Evolutionary conservation across 108 stramenopile genomes (phyloP), one percentile per base, ranked within the genome.

Genomic region (Cyclotella cryptica): DNA sequence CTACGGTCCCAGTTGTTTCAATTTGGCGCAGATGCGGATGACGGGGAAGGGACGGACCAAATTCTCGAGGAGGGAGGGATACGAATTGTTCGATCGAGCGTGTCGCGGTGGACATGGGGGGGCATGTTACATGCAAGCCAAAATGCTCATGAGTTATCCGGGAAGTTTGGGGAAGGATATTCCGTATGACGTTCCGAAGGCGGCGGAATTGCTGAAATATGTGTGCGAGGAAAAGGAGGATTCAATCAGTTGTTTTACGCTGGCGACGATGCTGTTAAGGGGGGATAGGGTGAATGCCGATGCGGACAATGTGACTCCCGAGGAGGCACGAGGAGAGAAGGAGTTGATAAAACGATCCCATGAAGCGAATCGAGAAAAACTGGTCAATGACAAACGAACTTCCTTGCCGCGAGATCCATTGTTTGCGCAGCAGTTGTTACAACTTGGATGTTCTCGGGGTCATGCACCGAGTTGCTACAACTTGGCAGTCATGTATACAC

Each of bases 381-480:
- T 57, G 13, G 51, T 74, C 10, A 77, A 66, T 40, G 88, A 90
- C 52, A 80, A 85, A 67, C 59, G 84, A 45, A 71, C 69, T 18
- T 80, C 86, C 18, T 83, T 94, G 67, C 72, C 82, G 30, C 66
- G 90, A 52, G 88, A 94, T 80, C 91, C 93, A 26, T 55, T 54
- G 46, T 86, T 89, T 54, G 93, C 91, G 11, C 88, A 90, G 54
- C 63, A 79, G 66, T 73, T 94, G 52, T 68, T 94, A 58, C 49
- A 86, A 22, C 22, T 57, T 14, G 91, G 85, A 10, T 94, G 93
- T 71, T 80, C 85, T 15, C 79, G 88, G 41, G 89, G 91, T 22
- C 93, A 96, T 84, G 90, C 92, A 7, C 92, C 93, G 40, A 84
- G 85, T 62, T 96, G 96, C 71, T 93, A 93, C 75, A 96, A 96